Evolutionary conservation across 2,329 filamentous ascomycete genomes (phyloP), one percentile per base, ranked within the genome.

Genomic region (Mycogone perniciosa): DNA sequence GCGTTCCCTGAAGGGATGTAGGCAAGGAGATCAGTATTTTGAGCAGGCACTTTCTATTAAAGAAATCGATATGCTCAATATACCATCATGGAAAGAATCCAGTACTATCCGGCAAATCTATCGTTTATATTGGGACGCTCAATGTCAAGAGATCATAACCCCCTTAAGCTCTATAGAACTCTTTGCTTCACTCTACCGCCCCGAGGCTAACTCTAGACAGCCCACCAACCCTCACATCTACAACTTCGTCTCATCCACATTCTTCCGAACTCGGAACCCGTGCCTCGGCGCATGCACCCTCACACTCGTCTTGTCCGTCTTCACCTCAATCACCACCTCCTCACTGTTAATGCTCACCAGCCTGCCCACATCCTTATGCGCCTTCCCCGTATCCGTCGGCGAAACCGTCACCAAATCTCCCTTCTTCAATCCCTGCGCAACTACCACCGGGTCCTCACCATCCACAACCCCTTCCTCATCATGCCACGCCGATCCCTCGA

Each of bases 271-370:
- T 53, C 73, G 70, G 63, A 84, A 85, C 26, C 78, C 76, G 61
- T 78, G 76, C 57, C 83, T 72, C 6, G 83, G 84, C 49, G 78
- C 76, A 68, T 87, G 82, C 33, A 87, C 66, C 48, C 74, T 72
- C 20, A 86, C 66, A 41, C 60, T 63, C 41, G 62, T 69, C 52
- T 66, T 65, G 4, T 66, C 69, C 3, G 69, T 70, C 51, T 65
- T 61, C 10, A 75, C 72, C 62, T 81, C 76, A 54, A 85, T 70
- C 1, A 85, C 81, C 6, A 83, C 71, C 69, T 86, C 81, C 42
- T 71, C 67, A 26, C 61, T 61, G 40, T 71, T 71, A 46, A 87
- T 59, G 29, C 71, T 71, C 10, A 84, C 67, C 54, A 88, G 66
- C 39, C 51, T 67, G 0, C 85, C 85, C 2, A 63, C 60, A 60